Conservation (phyloP, 2,329 filamentous ascomycete species). For the Sclerotinia minor region DNA sequence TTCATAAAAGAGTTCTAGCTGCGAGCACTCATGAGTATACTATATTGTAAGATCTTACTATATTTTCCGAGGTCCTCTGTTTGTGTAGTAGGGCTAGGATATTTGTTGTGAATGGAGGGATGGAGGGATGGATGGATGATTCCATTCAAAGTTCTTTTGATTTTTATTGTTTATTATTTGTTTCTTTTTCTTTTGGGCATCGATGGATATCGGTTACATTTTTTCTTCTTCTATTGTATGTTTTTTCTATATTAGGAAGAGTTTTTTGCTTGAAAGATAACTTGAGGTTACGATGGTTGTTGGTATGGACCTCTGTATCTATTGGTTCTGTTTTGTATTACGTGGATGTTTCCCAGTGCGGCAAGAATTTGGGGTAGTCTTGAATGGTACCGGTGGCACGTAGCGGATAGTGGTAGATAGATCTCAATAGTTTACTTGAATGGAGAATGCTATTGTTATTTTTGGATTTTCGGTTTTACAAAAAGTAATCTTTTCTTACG, state of each 20-base stretch:
- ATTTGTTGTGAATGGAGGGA: no score
- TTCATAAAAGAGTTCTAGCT: conserved; percentile 7
- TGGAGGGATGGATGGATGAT: neutral
- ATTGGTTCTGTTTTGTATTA: neutral
- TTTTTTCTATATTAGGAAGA: neutral
- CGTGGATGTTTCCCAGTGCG: neutral
- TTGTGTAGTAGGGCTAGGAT: no score
- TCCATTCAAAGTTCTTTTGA: neutral
- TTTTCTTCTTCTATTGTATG: conserved; percentile 10
- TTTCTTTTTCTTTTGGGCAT: neutral
- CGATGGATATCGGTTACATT: neutral
- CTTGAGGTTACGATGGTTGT: neutral
- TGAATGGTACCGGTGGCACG: neutral
- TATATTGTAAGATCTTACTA: neutral
- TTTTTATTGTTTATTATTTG: neutral
- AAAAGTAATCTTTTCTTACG: neutral
- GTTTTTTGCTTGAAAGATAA: neutral
- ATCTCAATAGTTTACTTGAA: conserved; percentile 4
- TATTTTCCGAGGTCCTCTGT: neutral
- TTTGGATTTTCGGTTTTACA: neutral
- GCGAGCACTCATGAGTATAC: no score
- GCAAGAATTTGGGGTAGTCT: neutral
- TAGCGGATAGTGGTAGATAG: neutral
- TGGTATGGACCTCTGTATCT: neutral
- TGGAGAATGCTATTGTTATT: neutral